Percentiles rank a stretch among this genome's conserved stretches.
Conservation (phyloP, 805 yeast genomes). For the Vanderwaltozyma tropicalis region DNA sequence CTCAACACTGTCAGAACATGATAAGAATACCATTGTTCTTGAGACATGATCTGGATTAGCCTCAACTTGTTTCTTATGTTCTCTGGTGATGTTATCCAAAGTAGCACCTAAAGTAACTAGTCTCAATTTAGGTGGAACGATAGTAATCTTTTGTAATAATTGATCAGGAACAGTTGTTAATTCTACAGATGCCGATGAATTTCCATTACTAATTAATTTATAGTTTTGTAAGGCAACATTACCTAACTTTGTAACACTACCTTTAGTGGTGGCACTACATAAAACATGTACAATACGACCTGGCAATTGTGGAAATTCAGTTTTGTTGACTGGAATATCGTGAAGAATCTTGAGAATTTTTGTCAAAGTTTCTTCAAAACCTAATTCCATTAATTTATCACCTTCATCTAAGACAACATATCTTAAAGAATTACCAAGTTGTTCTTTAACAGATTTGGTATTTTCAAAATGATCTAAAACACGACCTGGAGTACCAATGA, state of each 20-base stretch:
- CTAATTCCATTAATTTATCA: constrained; percentile 88
- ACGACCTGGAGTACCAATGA: constrained; percentile 98
- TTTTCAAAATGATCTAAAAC: constrained; percentile 89
- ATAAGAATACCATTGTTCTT: constrained; percentile 73
- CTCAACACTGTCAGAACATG: constrained; percentile 95
- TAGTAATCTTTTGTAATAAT: constrained; percentile 64
- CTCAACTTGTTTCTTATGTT: constrained; percentile 12
- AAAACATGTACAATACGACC: constrained; percentile 60
- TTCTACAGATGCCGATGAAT: constrained; percentile 34
- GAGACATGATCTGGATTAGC: constrained; percentile 23
- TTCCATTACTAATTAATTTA: constrained; percentile 44
- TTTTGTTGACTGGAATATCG: constrained; percentile 30
- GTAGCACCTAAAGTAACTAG: constrained; percentile 68
- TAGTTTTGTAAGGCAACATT: constrained; percentile 67
- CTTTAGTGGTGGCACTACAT: constrained; percentile 91
- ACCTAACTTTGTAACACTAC: constrained; percentile 70
- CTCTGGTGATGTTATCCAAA: constrained; percentile 39
- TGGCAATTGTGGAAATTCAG: constrained; percentile 51
- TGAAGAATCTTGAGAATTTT: constrained; percentile 58
- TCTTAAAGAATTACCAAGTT: constrained; percentile 51
- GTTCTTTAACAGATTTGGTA: constrained; percentile 58
- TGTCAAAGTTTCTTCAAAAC: constrained; percentile 87
- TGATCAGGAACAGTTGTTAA: constrained; percentile 86
- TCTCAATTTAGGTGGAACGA: constrained; percentile 87
- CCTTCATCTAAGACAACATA: constrained; percentile 96